These are phyloP conservation scores for Sclerospora graminicola DNA, from an alignment of 352 stramenopile genomes.

Conservation along the genomic window DNA sequence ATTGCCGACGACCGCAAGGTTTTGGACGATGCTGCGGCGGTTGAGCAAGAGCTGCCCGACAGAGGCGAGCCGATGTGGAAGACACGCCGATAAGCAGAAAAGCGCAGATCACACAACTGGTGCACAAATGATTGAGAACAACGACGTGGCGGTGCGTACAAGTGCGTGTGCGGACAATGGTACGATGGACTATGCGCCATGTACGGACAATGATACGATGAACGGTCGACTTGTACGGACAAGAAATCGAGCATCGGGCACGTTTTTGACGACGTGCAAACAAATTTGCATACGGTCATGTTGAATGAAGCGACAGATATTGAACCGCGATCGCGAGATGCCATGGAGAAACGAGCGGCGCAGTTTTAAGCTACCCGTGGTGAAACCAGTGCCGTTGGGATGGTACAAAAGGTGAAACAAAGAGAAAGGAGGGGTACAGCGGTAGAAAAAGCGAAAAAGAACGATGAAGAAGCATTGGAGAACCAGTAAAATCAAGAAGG, in stretches of 20 bases:
- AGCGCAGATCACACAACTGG: slow-evolving; percentile 46
- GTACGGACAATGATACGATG: slow-evolving; percentile 3
- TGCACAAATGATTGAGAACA: neutral
- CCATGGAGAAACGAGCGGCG: slow-evolving; percentile 58
- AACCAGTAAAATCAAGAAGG: slow-evolving; percentile 39
- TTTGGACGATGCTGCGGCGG: slow-evolving; percentile 35
- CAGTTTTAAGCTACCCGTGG: slow-evolving; percentile 31
- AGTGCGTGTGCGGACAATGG: slow-evolving; percentile 24
- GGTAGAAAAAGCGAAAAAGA: slow-evolving; percentile 20
- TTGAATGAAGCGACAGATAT: slow-evolving; percentile 85
- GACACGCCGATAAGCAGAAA: slow-evolving; percentile 24
- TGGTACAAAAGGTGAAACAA: slow-evolving; percentile 30
- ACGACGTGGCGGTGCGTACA: slow-evolving; percentile 6
- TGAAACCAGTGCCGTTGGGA: neutral
- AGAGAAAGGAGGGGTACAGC: slow-evolving; percentile 12
- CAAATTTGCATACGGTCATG: slow-evolving; percentile 41
- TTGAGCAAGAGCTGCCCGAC: slow-evolving; percentile 57
- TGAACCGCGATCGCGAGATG: slow-evolving; percentile 56
- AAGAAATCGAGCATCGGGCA: slow-evolving; percentile 43
- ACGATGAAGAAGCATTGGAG: slow-evolving; percentile 36
- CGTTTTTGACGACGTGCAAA: slow-evolving; percentile 17
- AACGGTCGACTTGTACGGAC: neutral
- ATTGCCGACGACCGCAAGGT: slow-evolving; percentile 26
- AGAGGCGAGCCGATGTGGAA: slow-evolving; percentile 9
- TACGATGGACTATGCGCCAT: slow-evolving; percentile 9